phyloP scores from a whole-genome alignment of 2,329 filamentous ascomycete genomes.

The Penicillium nordicum region DNA sequence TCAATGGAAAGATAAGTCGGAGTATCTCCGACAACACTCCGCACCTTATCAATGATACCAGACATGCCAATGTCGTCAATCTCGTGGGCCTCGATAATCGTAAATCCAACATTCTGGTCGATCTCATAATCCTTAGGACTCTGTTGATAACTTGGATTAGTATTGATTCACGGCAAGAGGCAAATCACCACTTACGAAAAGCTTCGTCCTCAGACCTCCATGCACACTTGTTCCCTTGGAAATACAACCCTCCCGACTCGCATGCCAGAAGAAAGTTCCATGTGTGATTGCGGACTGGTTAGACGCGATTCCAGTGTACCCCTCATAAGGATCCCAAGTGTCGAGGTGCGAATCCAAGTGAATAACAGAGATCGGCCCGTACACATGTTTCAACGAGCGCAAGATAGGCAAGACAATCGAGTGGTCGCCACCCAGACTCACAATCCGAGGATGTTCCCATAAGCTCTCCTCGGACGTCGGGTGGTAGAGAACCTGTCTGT shows the following conservation, averaged over 20 bases:
- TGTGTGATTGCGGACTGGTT: conserved; percentile 26
- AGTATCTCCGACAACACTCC: conserved; percentile 16
- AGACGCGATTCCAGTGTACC: conserved; percentile 21
- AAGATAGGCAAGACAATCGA: conserved; percentile 26
- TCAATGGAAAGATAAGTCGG: conserved; percentile 34
- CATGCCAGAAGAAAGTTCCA: conserved; percentile 30
- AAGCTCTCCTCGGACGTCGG: conserved; percentile 3
- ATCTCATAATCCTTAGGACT: conserved; percentile 25
- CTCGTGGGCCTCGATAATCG: conserved; percentile 24
- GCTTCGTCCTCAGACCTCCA: conserved; percentile 23
- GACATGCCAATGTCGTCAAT: conserved; percentile 26
- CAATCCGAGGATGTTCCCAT: conserved; percentile 17
- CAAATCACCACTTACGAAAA: conserved; percentile 11
- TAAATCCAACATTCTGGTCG: conserved; percentile 23
- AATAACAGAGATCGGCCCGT: conserved; percentile 24
- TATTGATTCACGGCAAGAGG: neutral
- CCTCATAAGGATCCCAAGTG: conserved; percentile 26
- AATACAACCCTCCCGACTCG: conserved; percentile 23
- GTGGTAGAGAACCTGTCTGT: conserved; percentile 18
- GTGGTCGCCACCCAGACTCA: conserved; percentile 27
- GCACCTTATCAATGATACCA: conserved; percentile 20
- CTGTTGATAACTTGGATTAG: neutral
- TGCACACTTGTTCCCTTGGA: conserved; percentile 25
- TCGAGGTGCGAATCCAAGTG: conserved; percentile 32
- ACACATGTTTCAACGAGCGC: conserved; percentile 22